A percentile compares a stretch with the other conserved stretches of the same genome.
phyloP scores from a whole-genome alignment of 768 basidiomycete species.

The Fistulinella prunicolor region DNA sequence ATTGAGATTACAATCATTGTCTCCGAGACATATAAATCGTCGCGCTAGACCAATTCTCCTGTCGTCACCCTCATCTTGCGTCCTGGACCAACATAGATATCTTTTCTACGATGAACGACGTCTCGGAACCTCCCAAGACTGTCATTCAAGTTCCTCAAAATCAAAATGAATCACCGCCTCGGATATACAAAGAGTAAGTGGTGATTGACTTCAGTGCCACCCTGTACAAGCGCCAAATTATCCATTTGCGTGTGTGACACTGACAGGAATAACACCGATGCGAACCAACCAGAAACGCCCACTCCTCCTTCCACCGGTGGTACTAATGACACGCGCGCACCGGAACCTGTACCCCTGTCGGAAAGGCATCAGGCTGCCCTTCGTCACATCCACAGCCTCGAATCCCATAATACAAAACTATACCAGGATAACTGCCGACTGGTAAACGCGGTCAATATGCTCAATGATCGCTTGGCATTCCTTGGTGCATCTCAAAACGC shows the following conservation, averaged over 20 bases:
- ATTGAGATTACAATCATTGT: no score
- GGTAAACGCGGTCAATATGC: slow-evolving; percentile 25
- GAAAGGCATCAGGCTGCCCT: slow-evolving; percentile 21
- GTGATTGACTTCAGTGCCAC: background rate
- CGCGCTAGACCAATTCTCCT: no score
- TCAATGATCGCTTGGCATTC: slow-evolving; percentile 31
- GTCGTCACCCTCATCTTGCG: no score
- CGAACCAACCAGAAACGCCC: slow-evolving; percentile 4
- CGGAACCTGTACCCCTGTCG: slow-evolving; percentile 41
- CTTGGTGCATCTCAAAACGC: slow-evolving; percentile 14
- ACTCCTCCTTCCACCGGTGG: background rate
- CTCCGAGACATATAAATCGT: no score
- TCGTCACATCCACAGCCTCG: slow-evolving; percentile 32
- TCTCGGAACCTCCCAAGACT: background rate
- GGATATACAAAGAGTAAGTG: slow-evolving; percentile 12
- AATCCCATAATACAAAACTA: slow-evolving; percentile 32
- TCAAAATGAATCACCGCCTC: background rate
- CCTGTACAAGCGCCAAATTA: background rate
- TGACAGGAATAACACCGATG: slow-evolving; percentile 2
- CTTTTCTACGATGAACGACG: slow-evolving; percentile 7
- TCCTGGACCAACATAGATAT: no score
- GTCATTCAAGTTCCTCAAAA: slow-evolving; percentile 16
- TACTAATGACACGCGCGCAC: slow-evolving; percentile 38
- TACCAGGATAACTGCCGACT: slow-evolving; percentile 39
- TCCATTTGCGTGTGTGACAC: background rate